Evolutionary conservation across 78 protist species (phyloP), one percentile per base, ranked within the genome.

Genomic region (Mastigamoeba balamuthi): DNA sequence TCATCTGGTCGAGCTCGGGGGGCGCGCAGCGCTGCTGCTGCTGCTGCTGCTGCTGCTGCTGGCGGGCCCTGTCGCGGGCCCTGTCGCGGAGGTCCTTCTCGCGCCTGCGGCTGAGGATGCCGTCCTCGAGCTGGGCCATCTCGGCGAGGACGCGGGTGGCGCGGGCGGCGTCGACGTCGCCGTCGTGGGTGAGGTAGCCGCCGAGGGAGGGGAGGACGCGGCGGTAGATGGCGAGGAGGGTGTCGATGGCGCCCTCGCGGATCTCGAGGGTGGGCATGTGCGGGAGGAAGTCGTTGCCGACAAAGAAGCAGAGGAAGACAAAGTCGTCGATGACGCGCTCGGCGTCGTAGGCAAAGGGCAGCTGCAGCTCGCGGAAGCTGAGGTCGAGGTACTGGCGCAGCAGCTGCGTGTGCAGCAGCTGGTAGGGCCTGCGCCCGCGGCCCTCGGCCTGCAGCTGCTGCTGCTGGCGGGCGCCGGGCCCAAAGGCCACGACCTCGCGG

Each of bases 201-300:
- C 68, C 90, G 5, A 84, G 37, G 9, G 48, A 4, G 17, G 90
- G 89, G 27, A 93, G 30, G 23, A 35, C 0, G 0, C 7, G 29
- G 39, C 30, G 30, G 86, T 94, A 95, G 41, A 81, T 6, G 25
- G 74, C 70, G 37, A 84, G 0, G 9, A 96, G 69, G 27, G 72
- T 66, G 70, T 89, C 96, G 38, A 96, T 53, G 8, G 95, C 94
- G 37, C 97, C 97, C n/a, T 81, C 88, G 29, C 70, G 72, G 72
- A 97, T 97, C 30, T 92, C 94, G 36, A 97, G 73, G 27, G 89
- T 63, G 4, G 99, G 98, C n/a, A 95, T 33, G 79, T 91, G 97
- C 5, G 99, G 99, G 25, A 96, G 79, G 78, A 97, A 97, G 77
- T 97, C 99, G 80, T 97, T 97, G 6, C 99, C 99, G 3, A 88